Evolutionary conservation across 2,329 filamentous ascomycete genomes (phyloP).

Genomic region (Paraconiothyrium brasiliense): DNA sequence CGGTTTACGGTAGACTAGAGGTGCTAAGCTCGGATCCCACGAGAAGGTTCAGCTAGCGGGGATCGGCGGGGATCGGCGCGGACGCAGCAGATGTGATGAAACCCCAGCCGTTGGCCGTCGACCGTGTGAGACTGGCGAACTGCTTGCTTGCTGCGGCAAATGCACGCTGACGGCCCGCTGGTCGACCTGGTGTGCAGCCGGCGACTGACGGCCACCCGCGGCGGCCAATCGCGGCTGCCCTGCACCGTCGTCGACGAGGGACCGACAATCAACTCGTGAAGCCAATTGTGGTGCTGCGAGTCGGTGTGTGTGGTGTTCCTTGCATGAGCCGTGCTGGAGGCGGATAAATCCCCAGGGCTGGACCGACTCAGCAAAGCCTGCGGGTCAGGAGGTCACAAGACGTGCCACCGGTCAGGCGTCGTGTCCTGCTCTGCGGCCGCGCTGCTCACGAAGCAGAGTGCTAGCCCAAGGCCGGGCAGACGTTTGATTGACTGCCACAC

Average conservation of each 20-base stretch:
- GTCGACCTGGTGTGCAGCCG: constrained; percentile 30
- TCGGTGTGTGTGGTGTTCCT: constrained; percentile 41
- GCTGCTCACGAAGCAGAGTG: constrained; percentile 35
- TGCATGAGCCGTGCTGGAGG: constrained; percentile 37
- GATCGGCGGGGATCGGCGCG: constrained; percentile 34
- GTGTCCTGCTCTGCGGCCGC: constrained; percentile 22
- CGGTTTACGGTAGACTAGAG: constrained; percentile 11
- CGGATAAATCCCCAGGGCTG: constrained; percentile 43
- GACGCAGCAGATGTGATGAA: constrained; percentile 18
- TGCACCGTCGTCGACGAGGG: constrained; percentile 17
- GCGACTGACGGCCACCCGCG: constrained; percentile 29
- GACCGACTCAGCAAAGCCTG: constrained; percentile 29
- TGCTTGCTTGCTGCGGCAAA: constrained; percentile 23
- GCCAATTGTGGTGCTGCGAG: constrained; percentile 15
- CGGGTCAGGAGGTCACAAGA: constrained; percentile 47
- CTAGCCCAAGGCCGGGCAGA: constrained; percentile 28
- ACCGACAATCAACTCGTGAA: constrained; percentile 12
- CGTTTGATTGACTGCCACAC: constrained; percentile 50
- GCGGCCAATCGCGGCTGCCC: constrained; percentile 33
- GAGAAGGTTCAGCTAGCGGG: constrained; percentile 27
- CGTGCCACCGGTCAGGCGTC: constrained; percentile 38
- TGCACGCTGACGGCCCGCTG: constrained; percentile 41
- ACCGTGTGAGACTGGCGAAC: constrained; percentile 8
- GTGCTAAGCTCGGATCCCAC: constrained; percentile 23
- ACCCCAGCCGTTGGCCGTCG: constrained; percentile 20